Percentiles rank a stretch among this genome's conserved stretches.
phyloP scores from a whole-genome alignment of 352 stramenopile species.

The Discostella stelligera region DNA sequence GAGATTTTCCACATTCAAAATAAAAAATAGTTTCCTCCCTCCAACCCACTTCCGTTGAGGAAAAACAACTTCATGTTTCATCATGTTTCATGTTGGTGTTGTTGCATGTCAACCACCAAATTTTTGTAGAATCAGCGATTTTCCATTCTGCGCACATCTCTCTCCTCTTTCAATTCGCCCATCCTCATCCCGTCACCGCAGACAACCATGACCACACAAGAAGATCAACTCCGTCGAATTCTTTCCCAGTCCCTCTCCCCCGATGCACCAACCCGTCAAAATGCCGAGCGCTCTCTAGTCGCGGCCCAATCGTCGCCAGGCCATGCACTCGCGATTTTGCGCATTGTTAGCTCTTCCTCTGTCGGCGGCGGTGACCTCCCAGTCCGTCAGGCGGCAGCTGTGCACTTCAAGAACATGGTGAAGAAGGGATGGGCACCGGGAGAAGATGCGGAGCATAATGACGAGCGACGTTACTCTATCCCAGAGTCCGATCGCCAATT shows the following conservation, averaged over 20 bases:
- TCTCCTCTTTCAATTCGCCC: too few species aligned
- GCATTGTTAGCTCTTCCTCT: slow-evolving; percentile 44
- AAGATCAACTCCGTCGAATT: slow-evolving; percentile 56
- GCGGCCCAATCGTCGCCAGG: slow-evolving; percentile 43
- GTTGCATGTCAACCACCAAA: too few species aligned
- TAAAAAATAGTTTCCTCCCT: too few species aligned
- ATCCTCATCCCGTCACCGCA: neutral
- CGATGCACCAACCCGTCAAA: slow-evolving; percentile 49
- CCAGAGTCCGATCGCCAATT: slow-evolving; percentile 86
- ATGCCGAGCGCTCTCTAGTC: slow-evolving; percentile 64
- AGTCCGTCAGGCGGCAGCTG: slow-evolving; percentile 74
- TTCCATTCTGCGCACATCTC: too few species aligned
- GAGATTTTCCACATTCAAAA: too few species aligned
- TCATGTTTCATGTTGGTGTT: too few species aligned
- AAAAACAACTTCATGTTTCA: too few species aligned
- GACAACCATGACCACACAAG: slow-evolving; percentile 16
- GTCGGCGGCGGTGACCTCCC: slow-evolving; percentile 19
- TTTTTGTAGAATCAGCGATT: neutral
- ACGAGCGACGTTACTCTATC: slow-evolving; percentile 59
- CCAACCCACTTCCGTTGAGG: too few species aligned
- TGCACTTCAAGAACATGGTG: slow-evolving; percentile 98
- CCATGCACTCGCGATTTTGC: slow-evolving; percentile 63
- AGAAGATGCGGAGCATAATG: slow-evolving; percentile 63
- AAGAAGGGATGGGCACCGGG: slow-evolving; percentile 95
- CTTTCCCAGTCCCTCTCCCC: slow-evolving; percentile 73